Conservation (phyloP, 1,139 yeast species). For the Yamadazyma epiphylla region DNA sequence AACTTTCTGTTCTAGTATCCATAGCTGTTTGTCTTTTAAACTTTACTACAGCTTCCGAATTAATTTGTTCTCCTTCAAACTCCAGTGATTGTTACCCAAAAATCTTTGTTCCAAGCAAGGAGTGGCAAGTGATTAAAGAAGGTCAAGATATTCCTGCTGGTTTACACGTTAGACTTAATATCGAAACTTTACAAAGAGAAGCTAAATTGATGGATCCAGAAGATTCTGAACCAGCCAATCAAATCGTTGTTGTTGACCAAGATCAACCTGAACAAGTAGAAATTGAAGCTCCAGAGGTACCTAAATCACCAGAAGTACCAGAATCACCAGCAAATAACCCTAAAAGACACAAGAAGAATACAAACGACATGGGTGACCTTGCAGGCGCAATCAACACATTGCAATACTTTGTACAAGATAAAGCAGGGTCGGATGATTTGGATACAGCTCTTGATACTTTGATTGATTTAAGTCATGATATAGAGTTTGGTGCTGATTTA, state of each 20-base stretch:
- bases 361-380: neutral
- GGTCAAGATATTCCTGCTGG: conserved; percentile 79
- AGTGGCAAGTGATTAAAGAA: conserved; percentile 67
- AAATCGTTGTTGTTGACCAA: conserved; percentile 14
- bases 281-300: conserved; percentile 12
- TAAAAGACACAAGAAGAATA: conserved; percentile 14
- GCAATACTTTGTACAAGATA: neutral
- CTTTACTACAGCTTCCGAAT: conserved; percentile 5
- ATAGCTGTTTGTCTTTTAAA: neutral
- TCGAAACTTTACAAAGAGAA: conserved; percentile 64
- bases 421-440: conserved; percentile 10
- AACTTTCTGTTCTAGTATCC: neutral
- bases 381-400: neutral
- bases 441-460: conserved; percentile 40
- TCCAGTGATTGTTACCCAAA: conserved; percentile 60
- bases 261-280: conserved; percentile 2
- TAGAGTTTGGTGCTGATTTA: conserved; percentile 53
- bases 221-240: conserved; percentile 13
- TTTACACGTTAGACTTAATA: conserved; percentile 65
- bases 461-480: conserved; percentile 61
- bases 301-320: conserved; percentile 4
- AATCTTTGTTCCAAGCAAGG: conserved; percentile 53
- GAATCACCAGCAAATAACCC: conserved; percentile 4
- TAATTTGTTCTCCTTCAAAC: conserved; percentile 45
- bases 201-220: conserved; percentile 52